These are phyloP conservation scores for Ceratorhiza oryzae-sativae DNA, from an alignment of 1,284 basidiomycete genomes.

Conservation along the genomic window DNA sequence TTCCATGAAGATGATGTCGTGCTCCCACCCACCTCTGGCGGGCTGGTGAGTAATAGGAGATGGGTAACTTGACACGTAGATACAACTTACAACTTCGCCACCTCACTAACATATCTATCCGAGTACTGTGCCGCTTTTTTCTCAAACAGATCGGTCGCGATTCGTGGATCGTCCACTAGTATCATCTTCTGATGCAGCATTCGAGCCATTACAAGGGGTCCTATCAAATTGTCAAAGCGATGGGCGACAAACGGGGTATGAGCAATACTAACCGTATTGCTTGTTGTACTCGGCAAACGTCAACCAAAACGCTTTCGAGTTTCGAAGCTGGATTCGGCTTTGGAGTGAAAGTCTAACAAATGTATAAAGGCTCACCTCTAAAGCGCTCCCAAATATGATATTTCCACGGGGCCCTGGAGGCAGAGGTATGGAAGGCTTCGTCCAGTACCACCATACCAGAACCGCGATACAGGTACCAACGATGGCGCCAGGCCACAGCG, in stretches of 20 bases:
- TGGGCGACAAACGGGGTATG: neutral
- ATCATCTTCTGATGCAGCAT: slow-evolving; percentile 23
- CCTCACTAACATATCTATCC: slow-evolving; percentile 19
- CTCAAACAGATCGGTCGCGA: slow-evolving; percentile 23
- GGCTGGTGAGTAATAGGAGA: neutral
- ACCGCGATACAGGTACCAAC: neutral
- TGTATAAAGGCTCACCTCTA: neutral
- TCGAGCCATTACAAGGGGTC: slow-evolving; percentile 6
- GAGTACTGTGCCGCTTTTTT: slow-evolving; percentile 29
- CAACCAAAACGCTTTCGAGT: slow-evolving; percentile 18
- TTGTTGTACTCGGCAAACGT: slow-evolving; percentile 12
- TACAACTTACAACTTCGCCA: slow-evolving; percentile 13
- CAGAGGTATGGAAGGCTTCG: slow-evolving; percentile 3
- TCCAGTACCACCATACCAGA: slow-evolving; percentile 17
- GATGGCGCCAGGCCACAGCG: neutral
- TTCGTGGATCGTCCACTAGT: slow-evolving; percentile 14
- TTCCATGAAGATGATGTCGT: slow-evolving; percentile 23
- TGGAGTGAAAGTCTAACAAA: neutral
- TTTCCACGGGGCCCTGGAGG: slow-evolving; percentile 31
- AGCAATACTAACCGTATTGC: neutral
- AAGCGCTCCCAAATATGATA: slow-evolving; percentile 14
- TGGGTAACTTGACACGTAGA: neutral
- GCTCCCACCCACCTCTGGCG: slow-evolving; percentile 18
- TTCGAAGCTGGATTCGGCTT: slow-evolving; percentile 4
- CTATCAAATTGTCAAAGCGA: neutral